phyloP scores from a whole-genome alignment of 2,329 filamentous ascomycete genomes.

The Pyrenochaeta sp. region DNA sequence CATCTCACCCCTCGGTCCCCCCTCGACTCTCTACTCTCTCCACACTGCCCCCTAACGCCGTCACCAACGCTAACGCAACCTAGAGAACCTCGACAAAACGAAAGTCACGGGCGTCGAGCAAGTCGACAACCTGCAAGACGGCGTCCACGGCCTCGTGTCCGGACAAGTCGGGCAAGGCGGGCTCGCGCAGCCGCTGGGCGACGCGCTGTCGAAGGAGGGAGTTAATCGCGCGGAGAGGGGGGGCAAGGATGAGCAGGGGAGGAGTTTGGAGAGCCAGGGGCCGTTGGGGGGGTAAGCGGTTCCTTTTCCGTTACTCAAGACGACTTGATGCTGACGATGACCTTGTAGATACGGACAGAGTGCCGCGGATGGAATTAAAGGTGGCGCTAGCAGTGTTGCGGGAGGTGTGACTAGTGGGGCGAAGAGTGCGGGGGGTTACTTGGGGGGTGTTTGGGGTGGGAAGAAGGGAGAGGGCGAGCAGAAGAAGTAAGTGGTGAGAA shows the following conservation, averaged over 20 bases:
- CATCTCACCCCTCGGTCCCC: background rate
- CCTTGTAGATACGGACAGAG: slow-evolving; percentile 31
- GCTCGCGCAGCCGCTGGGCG: slow-evolving; percentile 69
- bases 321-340: background rate
- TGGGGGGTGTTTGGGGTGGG: slow-evolving; percentile 32
- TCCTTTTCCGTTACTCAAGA: background rate
- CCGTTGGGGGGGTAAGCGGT: slow-evolving; percentile 33
- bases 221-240: slow-evolving; percentile 70
- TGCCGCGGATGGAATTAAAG: slow-evolving; percentile 43
- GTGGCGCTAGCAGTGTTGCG: slow-evolving; percentile 27
- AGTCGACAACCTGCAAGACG: slow-evolving; percentile 73
- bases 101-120: slow-evolving; percentile 73
- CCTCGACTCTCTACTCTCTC: background rate
- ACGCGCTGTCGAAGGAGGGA: slow-evolving; percentile 68
- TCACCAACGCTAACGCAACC: slow-evolving; percentile 4
- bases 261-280: slow-evolving; percentile 50
- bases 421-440: slow-evolving; percentile 36
- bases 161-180: slow-evolving; percentile 74
- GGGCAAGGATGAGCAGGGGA: slow-evolving; percentile 68
- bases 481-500: slow-evolving; percentile 21
- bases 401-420: slow-evolving; percentile 27
- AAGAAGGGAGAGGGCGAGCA: slow-evolving; percentile 24
- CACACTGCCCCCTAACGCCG: background rate
- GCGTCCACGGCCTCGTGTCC: slow-evolving; percentile 67
- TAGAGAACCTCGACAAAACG: slow-evolving; percentile 72